Evolutionary conservation across 495 filamentous ascomycete species (phyloP), one percentile per base, ranked within the genome.

Genomic region (Rusavskia elegans): DNA sequence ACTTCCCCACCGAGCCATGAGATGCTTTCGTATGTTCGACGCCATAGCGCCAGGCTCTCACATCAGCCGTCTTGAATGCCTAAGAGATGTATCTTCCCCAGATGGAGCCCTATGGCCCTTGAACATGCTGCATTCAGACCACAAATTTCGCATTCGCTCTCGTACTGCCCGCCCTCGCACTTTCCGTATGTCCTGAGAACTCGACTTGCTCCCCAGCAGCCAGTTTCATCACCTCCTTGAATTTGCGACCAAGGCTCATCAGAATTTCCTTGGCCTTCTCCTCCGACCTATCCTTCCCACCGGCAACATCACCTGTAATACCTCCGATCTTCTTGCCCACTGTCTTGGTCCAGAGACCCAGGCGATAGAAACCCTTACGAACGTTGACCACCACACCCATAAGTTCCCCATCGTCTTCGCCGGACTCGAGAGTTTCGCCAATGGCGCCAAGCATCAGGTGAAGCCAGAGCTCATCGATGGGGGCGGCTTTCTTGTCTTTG

Each of bases 341-440:
- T 42, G 87, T 92, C 58, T 87, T 82, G 49, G 89, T 95, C 89
- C 89, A 96, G 39, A 87, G 65, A 56, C 89, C 89, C 55, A 99
- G 82, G 67, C 92, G 86, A 76, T 84, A 99, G 78, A 97, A 96
- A 32, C 83, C 90, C 72, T 94, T 96, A 63, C 92, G 84, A 42
- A 97, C 92, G 67, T 97, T 99, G 70, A 97, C 90, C 29, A 99
- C 92, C 20, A 97, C 93, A 55, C 92, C 92, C 92, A 97, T 97
- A 61, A 99, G 85, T 68, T 99, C 92, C 57, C 85, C 85, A 61
- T 95, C 92, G 32, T 68, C 71, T 54, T 93, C 85, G 57, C 84
- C 82, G n/a, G 80, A 73, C 74, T 99, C 92, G 53, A 99, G 85
- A 6, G 89, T 97, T 78, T 99, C 92, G 60, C 92, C 92, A 58